Conservation (phyloP, 768 basidiomycete genomes). For the Calocera viscosa region DNA sequence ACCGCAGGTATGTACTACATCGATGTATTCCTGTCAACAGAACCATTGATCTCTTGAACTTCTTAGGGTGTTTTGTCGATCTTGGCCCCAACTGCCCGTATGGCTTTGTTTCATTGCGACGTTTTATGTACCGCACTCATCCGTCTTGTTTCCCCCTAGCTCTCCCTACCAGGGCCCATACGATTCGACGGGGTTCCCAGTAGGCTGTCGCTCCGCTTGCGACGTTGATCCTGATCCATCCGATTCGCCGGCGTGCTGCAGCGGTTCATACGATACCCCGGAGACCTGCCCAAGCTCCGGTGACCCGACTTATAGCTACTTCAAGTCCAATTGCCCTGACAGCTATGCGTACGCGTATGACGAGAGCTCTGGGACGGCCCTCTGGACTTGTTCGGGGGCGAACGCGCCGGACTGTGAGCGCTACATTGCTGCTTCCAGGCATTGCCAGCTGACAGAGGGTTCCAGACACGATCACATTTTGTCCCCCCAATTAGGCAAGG, state of each 20-base stretch:
- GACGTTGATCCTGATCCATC: conserved; percentile 16
- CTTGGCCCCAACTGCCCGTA: not conserved
- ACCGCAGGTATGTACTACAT: no score
- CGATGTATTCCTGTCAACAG: no score
- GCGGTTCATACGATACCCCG: conserved; percentile 16
- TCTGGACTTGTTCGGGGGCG: conserved; percentile 9
- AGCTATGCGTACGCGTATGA: conserved; percentile 16
- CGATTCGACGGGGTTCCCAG: conserved; percentile 16
- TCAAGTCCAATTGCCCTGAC: conserved; percentile 16
- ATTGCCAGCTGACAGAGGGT: not conserved
- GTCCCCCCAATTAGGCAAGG: conserved; percentile 7
- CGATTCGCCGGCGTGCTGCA: conserved; percentile 19
- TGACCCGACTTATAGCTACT: conserved; percentile 16
- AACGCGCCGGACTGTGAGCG: conserved; percentile 12
- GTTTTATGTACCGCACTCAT: no score
- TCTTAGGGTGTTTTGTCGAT: not conserved
- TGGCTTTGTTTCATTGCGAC: no score
- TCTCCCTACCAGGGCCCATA: conserved; percentile 1
- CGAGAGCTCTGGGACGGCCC: conserved; percentile 15
- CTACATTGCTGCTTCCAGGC: not conserved
- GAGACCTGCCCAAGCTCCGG: conserved; percentile 17
- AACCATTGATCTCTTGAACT: no score
- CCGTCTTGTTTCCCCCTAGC: no score
- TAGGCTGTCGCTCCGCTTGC: conserved; percentile 21
- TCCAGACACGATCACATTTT: conserved; percentile 16